Evolutionary conservation across 2,329 filamentous ascomycete genomes (phyloP).

Genomic region (Calonectria pseudoreteaudii): DNA sequence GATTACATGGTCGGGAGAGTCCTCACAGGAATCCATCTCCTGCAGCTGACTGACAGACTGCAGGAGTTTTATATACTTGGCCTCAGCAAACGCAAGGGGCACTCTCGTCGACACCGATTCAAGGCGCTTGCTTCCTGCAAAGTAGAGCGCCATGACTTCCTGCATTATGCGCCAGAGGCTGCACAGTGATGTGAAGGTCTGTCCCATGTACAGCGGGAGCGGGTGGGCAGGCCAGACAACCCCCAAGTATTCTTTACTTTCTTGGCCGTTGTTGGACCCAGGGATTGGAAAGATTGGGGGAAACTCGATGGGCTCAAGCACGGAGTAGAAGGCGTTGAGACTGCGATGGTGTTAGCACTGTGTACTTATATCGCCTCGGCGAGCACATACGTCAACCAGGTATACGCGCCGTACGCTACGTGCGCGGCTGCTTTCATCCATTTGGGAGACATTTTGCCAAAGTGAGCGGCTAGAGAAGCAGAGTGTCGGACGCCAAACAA

Average conservation of each 20-base stretch:
- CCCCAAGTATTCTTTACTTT: neutral
- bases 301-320: neutral
- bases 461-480: neutral
- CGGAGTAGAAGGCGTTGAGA: neutral
- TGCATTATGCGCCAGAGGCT: neutral
- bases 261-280: neutral
- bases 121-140: neutral
- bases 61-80: neutral
- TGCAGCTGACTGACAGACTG: neutral
- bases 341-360: neutral
- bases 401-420: neutral
- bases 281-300: neutral
- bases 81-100: neutral
- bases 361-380: neutral
- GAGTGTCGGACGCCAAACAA: slow-evolving; percentile 8
- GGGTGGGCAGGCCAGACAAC: neutral
- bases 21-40: neutral
- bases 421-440: neutral
- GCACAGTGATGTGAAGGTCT: neutral
- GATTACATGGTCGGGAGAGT: neutral
- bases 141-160: neutral
- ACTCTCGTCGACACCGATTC: neutral
- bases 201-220: neutral
- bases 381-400: neutral
- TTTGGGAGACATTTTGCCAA: neutral